These are phyloP conservation scores for Volvariella surrecta DNA, from an alignment of 1,284 basidiomycete genomes.

Conservation along the genomic window DNA sequence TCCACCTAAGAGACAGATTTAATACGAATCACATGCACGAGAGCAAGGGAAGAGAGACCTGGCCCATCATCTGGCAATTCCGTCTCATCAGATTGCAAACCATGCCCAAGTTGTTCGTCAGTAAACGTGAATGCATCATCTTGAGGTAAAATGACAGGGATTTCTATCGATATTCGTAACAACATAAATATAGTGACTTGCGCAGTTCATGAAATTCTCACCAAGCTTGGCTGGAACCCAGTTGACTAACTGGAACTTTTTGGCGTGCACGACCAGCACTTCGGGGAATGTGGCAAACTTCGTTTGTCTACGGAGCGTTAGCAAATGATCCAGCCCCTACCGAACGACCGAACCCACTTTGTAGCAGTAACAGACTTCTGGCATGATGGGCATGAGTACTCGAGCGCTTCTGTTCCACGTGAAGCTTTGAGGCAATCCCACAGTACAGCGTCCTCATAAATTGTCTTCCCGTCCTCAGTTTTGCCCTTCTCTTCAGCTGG, in stretches of 20 bases:
- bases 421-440: constrained; percentile 61
- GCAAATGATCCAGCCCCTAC: neutral
- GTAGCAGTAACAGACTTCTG: constrained; percentile 31
- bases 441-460: constrained; percentile 69
- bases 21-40: neutral
- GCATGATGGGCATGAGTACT: constrained; percentile 51
- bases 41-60: constrained; percentile 1
- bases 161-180: constrained; percentile 41
- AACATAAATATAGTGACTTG: neutral
- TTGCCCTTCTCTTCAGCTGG: constrained; percentile 51
- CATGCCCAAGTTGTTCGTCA: constrained; percentile 64
- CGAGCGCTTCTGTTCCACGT: constrained; percentile 64
- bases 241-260: constrained; percentile 93
- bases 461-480: constrained; percentile 50
- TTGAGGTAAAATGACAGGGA: constrained; percentile 73
- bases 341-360: constrained; percentile 24
- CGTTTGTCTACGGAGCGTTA: constrained; percentile 40
- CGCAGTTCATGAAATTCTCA: constrained; percentile 25
- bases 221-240: constrained; percentile 97
- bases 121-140: constrained; percentile 52
- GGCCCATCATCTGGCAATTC: constrained; percentile 53
- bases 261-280: constrained; percentile 84
- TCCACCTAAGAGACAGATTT: neutral
- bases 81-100: constrained; percentile 68
- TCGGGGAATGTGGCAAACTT: constrained; percentile 86